These are phyloP conservation scores for Xylaria sp. DNA, from an alignment of 2,329 filamentous ascomycete species.

Conservation along the genomic window DNA sequence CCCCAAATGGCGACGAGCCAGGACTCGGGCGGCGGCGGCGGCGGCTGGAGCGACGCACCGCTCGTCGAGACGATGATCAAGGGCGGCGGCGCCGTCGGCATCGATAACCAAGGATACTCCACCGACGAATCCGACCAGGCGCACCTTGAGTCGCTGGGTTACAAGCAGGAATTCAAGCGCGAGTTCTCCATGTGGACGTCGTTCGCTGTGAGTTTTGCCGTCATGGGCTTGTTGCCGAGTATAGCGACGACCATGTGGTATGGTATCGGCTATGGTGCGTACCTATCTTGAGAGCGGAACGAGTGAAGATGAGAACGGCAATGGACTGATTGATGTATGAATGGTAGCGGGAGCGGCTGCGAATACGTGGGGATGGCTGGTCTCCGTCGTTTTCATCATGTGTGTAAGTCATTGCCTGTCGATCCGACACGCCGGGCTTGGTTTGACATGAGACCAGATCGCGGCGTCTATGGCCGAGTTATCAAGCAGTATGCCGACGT, in stretches of 20 bases:
- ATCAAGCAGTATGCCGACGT: constrained; percentile 68
- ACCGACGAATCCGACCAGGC: constrained; percentile 51
- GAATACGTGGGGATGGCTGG: constrained; percentile 72
- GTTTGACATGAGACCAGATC: constrained; percentile 22
- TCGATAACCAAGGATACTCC: neutral
- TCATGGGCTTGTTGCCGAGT: constrained; percentile 64
- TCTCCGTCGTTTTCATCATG: constrained; percentile 68
- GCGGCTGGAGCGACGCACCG: too few relatives aligned
- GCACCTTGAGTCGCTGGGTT: constrained; percentile 55
- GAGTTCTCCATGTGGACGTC: constrained; percentile 71
- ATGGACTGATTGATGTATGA: constrained; percentile 7
- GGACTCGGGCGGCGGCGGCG: neutral
- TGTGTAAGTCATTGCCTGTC: constrained; percentile 40
- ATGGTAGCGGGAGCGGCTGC: constrained; percentile 37
- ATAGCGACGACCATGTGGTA: constrained; percentile 69
- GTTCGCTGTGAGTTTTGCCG: constrained; percentile 69
- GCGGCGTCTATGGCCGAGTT: constrained; percentile 66
- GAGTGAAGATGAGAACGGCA: neutral
- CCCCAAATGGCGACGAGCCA: constrained; percentile 39
- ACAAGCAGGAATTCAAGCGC: constrained; percentile 50
- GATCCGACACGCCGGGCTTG: neutral
- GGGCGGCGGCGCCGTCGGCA: too few relatives aligned
- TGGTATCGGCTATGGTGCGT: constrained; percentile 48
- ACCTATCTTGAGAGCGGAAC: neutral
- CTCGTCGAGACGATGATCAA: too few relatives aligned